These are phyloP conservation scores for Talinum fruticosum DNA, from an alignment of 148 eudicot species.

Conservation along the genomic window DNA sequence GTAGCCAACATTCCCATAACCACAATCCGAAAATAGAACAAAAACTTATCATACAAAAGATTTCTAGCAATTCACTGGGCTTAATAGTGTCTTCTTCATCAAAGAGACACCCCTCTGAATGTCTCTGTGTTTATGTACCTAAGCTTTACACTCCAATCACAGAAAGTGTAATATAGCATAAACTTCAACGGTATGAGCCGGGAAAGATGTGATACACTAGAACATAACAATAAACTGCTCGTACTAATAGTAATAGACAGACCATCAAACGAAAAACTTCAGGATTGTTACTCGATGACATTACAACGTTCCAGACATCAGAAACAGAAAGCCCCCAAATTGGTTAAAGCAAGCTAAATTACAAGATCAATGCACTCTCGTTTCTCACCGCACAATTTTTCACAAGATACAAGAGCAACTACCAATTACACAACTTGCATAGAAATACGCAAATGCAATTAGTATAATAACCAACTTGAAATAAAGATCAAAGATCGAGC, in stretches of 20 bases:
- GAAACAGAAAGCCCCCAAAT: background rate
- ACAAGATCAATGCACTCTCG: background rate
- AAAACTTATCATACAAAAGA: no score
- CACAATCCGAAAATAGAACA: background rate
- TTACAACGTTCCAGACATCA: background rate
- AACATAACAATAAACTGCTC: background rate
- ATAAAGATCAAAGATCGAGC: background rate
- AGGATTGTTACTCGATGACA: background rate
- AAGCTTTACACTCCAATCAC: background rate
- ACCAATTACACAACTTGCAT: background rate
- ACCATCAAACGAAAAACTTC: background rate
- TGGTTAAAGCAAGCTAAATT: background rate
- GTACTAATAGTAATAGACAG: background rate
- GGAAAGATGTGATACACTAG: background rate
- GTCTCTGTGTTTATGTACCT: background rate
- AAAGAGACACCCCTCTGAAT: background rate
- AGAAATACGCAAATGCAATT: background rate
- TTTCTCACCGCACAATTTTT: background rate
- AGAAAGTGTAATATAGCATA: background rate
- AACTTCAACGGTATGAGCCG: background rate
- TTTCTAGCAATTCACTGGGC: background rate
- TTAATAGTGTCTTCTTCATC: background rate
- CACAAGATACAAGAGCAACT: background rate
- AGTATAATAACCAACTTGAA: background rate
- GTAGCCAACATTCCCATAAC: no score